Evolutionary conservation across 2,329 filamentous ascomycete genomes (phyloP).

Genomic region (Botrytis squamosa): DNA sequence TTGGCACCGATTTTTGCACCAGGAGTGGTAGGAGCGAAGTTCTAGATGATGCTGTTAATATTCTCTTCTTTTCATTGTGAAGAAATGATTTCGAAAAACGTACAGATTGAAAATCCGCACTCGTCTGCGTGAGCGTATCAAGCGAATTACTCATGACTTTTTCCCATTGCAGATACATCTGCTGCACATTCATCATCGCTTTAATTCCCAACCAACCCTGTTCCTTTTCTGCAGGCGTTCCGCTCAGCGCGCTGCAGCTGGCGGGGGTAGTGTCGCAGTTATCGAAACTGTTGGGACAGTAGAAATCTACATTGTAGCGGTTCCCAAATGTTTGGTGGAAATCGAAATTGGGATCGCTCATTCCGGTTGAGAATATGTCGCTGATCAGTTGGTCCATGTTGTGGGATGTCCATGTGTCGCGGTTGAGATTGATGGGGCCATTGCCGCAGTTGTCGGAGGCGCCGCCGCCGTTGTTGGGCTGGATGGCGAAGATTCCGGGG

Average conservation of each 20-base stretch:
- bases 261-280: background rate
- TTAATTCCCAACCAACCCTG: constrained; percentile 2
- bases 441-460: background rate
- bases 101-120: constrained; percentile 3
- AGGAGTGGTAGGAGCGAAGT: background rate
- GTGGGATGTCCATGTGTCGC: background rate
- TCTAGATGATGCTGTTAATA: background rate
- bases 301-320: background rate
- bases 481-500: background rate
- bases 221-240: background rate
- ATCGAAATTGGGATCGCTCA: background rate
- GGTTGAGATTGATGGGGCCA: background rate
- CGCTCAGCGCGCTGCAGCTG: background rate
- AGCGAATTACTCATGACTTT: background rate
- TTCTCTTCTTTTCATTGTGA: background rate
- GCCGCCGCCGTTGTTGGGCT: background rate
- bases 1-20: background rate
- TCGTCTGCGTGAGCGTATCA: background rate
- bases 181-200: background rate
- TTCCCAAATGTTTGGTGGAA: background rate
- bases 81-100: background rate
- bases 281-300: background rate
- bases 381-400: background rate
- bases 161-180: constrained; percentile 5
- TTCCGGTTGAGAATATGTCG: background rate